Percentiles rank a stretch among this genome's conserved stretches.
phyloP scores from a whole-genome alignment of 1,284 basidiomycete species.

The Apiotrichum laibachii region DNA sequence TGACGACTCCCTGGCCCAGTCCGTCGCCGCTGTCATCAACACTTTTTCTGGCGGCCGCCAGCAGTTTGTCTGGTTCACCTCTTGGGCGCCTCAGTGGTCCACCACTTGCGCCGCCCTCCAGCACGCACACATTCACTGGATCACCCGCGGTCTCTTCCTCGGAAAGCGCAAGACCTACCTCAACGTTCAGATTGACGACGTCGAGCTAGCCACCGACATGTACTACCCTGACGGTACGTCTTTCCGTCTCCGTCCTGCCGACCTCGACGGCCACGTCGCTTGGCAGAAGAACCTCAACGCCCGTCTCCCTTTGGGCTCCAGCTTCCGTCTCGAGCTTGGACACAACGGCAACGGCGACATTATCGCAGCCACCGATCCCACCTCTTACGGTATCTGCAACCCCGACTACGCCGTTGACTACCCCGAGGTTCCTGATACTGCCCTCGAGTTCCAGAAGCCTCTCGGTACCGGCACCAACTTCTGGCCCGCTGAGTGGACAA shows the following conservation, averaged over 20 bases:
- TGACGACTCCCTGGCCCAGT: neutral
- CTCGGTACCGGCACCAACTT: constrained; percentile 8
- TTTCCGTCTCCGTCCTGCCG: constrained; percentile 10
- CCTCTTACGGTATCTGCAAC: neutral
- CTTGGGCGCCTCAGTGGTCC: constrained; percentile 14
- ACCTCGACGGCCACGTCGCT: constrained; percentile 10
- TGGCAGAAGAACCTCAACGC: constrained; percentile 14
- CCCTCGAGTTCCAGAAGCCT: constrained; percentile 12
- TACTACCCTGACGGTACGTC: constrained; percentile 1
- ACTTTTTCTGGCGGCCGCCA: constrained; percentile 3
- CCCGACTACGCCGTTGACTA: constrained; percentile 9
- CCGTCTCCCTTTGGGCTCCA: constrained; percentile 11
- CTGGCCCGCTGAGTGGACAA: constrained; percentile 8
- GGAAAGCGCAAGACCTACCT: constrained; percentile 17
- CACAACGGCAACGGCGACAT: constrained; percentile 18
- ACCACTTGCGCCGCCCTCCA: constrained; percentile 6
- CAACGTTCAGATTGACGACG: constrained; percentile 13
- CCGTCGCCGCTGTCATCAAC: constrained; percentile 14
- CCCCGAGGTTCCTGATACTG: neutral
- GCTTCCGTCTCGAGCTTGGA: constrained; percentile 12
- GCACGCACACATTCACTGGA: constrained; percentile 16
- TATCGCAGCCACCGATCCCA: neutral
- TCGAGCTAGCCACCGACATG: constrained; percentile 12
- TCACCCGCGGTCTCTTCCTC: constrained; percentile 14
- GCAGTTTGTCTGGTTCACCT: constrained; percentile 13